These are phyloP conservation scores for Lipomyces sp. DNA, from an alignment of 805 yeast species.

Conservation along the genomic window DNA sequence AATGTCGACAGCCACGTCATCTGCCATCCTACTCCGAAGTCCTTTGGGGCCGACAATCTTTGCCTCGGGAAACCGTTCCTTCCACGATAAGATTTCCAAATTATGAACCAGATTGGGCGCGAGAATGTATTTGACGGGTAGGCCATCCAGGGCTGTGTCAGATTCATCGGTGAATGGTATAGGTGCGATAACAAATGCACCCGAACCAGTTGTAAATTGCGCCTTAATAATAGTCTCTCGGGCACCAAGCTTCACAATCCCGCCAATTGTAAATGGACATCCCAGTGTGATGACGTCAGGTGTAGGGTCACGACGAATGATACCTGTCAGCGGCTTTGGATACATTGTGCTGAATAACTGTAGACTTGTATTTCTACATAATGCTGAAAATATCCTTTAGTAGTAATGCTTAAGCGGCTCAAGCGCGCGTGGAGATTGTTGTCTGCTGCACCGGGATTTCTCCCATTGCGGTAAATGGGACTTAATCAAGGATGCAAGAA, in stretches of 20 bases:
- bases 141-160: conserved; percentile 10
- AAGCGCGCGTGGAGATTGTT: no score
- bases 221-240: conserved; percentile 26
- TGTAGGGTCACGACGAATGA: conserved; percentile 9
- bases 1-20: conserved; percentile 45
- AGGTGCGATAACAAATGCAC: conserved; percentile 21
- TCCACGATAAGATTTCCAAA: conserved; percentile 61
- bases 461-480: no score
- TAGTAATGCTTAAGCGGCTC: no score
- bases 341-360: background rate
- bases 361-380: no score
- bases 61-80: conserved; percentile 55
- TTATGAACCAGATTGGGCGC: conserved; percentile 71
- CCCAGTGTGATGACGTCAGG: conserved; percentile 12
- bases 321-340: background rate
- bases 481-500: no score
- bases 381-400: no score
- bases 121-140: conserved; percentile 48
- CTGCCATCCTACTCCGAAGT: conserved; percentile 30
- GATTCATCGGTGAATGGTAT: conserved; percentile 15
- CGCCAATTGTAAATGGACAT: conserved; percentile 20
- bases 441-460: no score
- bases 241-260: conserved; percentile 24
- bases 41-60: conserved; percentile 60
- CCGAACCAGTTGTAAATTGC: conserved; percentile 17